These are phyloP conservation scores for Aurifilum marmelostoma DNA, from an alignment of 2,329 filamentous ascomycete species.

Conservation along the genomic window DNA sequence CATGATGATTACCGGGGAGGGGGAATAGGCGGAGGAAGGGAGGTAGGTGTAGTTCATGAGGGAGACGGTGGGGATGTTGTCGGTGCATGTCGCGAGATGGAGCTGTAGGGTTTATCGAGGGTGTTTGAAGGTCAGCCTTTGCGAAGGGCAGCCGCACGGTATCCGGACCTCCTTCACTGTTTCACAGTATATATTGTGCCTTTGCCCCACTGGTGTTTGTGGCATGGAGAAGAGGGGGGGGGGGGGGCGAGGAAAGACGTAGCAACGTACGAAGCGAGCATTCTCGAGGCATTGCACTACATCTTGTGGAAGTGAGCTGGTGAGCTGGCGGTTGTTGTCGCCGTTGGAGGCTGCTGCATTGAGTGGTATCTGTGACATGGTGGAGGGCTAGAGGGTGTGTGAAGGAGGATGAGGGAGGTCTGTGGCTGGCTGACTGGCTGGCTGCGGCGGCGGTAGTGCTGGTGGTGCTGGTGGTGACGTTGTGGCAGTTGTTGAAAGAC, in stretches of 20 bases:
- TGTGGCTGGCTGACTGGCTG: neutral
- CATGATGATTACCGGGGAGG: slow-evolving; percentile 88
- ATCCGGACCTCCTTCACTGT: neutral
- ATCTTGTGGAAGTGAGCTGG: slow-evolving; percentile 74
- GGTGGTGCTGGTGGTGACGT: too few species aligned
- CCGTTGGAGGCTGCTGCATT: slow-evolving; percentile 77
- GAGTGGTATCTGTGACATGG: slow-evolving; percentile 68
- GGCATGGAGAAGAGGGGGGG: too few species aligned
- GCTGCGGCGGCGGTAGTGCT: too few species aligned
- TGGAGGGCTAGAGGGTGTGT: neutral
- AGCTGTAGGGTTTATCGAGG: slow-evolving; percentile 62
- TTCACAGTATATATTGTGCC: too few species aligned
- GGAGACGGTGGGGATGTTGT: slow-evolving; percentile 85
- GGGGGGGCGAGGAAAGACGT: slow-evolving; percentile 25
- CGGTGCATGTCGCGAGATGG: slow-evolving; percentile 87
- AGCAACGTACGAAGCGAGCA: slow-evolving; percentile 78
- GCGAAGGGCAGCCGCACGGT: too few species aligned
- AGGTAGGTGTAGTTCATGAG: slow-evolving; percentile 99
- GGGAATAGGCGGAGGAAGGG: slow-evolving; percentile 62
- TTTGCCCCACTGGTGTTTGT: too few species aligned
- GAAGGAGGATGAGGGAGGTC: neutral
- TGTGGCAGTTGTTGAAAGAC: neutral
- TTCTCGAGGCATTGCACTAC: slow-evolving; percentile 92
- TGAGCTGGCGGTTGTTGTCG: slow-evolving; percentile 70
- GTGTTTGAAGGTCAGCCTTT: neutral